Evolutionary conservation across 1,284 basidiomycete genomes (phyloP), one percentile per base, ranked within the genome.

Genomic region (Microbotryum violaceum): DNA sequence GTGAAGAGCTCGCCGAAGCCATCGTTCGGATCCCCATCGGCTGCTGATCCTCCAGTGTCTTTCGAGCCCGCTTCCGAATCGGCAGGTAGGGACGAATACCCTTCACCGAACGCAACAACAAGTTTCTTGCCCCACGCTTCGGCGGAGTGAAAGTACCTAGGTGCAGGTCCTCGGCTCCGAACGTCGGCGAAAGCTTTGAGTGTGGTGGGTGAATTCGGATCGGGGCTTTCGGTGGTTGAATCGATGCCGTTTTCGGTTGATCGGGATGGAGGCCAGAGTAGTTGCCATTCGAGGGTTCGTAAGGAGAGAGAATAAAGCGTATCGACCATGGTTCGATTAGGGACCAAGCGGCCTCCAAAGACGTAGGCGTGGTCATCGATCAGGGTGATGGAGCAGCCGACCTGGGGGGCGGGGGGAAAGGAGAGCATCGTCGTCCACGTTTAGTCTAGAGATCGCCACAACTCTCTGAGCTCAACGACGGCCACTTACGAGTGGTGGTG

Each of bases 41-140:
- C 80, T 73, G 86, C 86, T 66, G 86, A 87, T 90, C 93, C 93
- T 27, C 91, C 91, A 27, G 90, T 91, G n/a, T 37, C 14, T 21
- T 5, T 23, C 42, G 6, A 18, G 14, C 31, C 25, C 42, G 21
- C 21, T 88, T 85, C 4, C 37, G n/a, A 83, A 80, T 42, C 16
- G 69, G 82, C 85, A 31, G 79, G 76, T 0, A 84, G 82, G 61
- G 84, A 82, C 6, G 23, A 12, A 37, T 88, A 86, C 65, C 87
- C 87, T 89, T 96, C 94, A 21, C 92, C 91, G 27, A 91, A 91
- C 72, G 94, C 94, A 58, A 93, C 81, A 61, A 96, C 85, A 56
- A 97, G 80, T 72, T 89, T 85, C 74, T 88, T 85, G 71, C 87
- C 75, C 87, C 89, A 94, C 55, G 85, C 78, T 75, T 96, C 91